These are phyloP conservation scores for Cucurbita argyrosperma DNA, from an alignment of 306 rosid species.

Conservation along the genomic window DNA sequence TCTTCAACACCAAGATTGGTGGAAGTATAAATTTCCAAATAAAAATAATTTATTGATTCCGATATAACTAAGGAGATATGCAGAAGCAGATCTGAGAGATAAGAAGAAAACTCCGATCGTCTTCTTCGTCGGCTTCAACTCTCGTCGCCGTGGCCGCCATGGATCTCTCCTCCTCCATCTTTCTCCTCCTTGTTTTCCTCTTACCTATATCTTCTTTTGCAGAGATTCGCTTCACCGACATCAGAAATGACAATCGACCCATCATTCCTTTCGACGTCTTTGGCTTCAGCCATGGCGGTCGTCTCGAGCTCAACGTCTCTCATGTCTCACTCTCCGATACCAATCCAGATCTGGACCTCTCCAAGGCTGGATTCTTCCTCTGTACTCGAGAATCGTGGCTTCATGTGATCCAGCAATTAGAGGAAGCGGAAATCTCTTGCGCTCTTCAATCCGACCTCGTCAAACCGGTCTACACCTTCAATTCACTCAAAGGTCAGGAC, in stretches of 20 bases:
- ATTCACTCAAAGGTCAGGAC: slow-evolving; percentile 15
- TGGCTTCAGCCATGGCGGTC: slow-evolving; percentile 77
- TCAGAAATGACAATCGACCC: slow-evolving; percentile 41
- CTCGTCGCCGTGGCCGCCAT: slow-evolving; percentile 13
- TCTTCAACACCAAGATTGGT: background rate
- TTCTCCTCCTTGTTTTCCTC: slow-evolving; percentile 4
- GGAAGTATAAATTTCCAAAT: background rate
- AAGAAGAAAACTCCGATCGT: background rate
- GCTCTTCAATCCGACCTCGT: slow-evolving; percentile 52
- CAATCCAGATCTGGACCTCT: slow-evolving; percentile 33
- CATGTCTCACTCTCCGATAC: slow-evolving; percentile 30
- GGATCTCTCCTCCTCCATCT: background rate
- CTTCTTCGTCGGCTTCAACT: background rate
- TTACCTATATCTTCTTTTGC: slow-evolving; percentile 22
- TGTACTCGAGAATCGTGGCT: slow-evolving; percentile 70
- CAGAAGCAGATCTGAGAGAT: background rate
- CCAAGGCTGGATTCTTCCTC: slow-evolving; percentile 69
- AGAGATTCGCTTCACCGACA: slow-evolving; percentile 47
- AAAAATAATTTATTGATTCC: background rate
- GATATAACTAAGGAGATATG: background rate
- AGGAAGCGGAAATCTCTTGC: slow-evolving; percentile 47
- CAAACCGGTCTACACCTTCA: slow-evolving; percentile 42
- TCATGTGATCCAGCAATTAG: slow-evolving; percentile 59
- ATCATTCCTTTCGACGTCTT: slow-evolving; percentile 66
- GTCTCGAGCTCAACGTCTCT: slow-evolving; percentile 58